These are phyloP conservation scores for Choiromyces venosus DNA, from an alignment of 495 filamentous ascomycete species.

Conservation along the genomic window DNA sequence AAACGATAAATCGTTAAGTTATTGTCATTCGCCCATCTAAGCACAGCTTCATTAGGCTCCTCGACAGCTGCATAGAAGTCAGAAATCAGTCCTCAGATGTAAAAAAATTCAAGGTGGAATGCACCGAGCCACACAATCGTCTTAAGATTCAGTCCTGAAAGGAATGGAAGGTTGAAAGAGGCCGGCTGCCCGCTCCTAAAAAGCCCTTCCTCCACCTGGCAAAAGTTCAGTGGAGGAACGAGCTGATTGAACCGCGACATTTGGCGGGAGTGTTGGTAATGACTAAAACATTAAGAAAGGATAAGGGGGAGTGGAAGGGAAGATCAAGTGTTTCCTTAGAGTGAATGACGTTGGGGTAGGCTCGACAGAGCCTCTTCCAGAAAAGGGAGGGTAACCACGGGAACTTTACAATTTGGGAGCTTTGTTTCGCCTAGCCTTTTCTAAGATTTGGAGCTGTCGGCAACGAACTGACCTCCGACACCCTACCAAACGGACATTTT, in stretches of 20 bases:
- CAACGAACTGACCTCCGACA: background rate
- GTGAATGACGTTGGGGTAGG: constrained; percentile 14
- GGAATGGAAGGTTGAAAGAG: constrained; percentile 39
- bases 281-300: background rate
- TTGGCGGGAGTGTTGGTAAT: constrained; percentile 5
- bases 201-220: constrained; percentile 37
- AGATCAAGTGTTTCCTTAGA: background rate
- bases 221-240: constrained; percentile 35
- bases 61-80: constrained; percentile 37
- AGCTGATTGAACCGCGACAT: constrained; percentile 36
- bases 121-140: constrained; percentile 40
- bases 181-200: constrained; percentile 40
- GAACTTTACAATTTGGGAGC: background rate
- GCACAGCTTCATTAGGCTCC: constrained; percentile 37
- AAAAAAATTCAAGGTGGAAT: background rate
- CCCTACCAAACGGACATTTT: background rate
- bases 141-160: constrained; percentile 37
- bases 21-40: constrained; percentile 37
- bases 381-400: background rate
- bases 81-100: background rate
- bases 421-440: background rate
- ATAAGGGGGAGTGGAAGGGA: constrained; percentile 3
- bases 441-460: background rate
- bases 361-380: too few species aligned
- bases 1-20: constrained; percentile 38